phyloP scores from a whole-genome alignment of 1,284 basidiomycete species.

The Coniophora puteana region DNA sequence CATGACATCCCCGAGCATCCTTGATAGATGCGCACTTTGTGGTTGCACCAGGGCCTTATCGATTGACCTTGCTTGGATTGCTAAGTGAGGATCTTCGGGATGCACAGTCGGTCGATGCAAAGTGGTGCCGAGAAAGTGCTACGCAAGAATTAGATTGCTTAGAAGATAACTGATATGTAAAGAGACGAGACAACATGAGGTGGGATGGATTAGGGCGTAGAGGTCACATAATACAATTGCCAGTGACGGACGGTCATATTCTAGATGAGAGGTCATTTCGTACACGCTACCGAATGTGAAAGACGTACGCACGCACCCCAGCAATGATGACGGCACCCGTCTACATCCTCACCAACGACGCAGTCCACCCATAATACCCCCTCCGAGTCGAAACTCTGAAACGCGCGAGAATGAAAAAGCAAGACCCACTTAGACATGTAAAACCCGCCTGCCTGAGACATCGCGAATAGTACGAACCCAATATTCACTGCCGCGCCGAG shows the following conservation, averaged over 20 bases:
- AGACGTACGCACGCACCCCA: slow-evolving; percentile 45
- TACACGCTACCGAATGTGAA: slow-evolving; percentile 2
- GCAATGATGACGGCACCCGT: slow-evolving; percentile 61
- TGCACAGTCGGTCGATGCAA: no score
- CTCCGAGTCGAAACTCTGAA: slow-evolving; percentile 1
- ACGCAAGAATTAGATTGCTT: no score
- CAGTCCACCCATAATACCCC: slow-evolving; percentile 75
- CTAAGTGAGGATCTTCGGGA: no score
- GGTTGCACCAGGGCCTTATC: no score
- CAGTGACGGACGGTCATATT: slow-evolving; percentile 52
- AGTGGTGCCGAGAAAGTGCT: no score
- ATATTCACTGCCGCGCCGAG: slow-evolving; percentile 69
- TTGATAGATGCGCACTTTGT: no score
- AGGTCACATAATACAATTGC: slow-evolving; percentile 47
- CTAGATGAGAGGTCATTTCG: slow-evolving; percentile 23
- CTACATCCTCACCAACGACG: slow-evolving; percentile 74
- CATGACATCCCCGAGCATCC: no score
- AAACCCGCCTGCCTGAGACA: slow-evolving; percentile 67
- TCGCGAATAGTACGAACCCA: slow-evolving; percentile 65
- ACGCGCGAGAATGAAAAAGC: no score
- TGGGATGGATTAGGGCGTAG: no score
- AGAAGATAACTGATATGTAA: no score
- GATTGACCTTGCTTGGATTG: no score
- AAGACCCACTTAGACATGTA: slow-evolving; percentile 75
- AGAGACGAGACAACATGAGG: no score